Base-by-base conservation (phyloP, 192 early-diverging fungal species). In the Geranomyces variabilis region DNA sequence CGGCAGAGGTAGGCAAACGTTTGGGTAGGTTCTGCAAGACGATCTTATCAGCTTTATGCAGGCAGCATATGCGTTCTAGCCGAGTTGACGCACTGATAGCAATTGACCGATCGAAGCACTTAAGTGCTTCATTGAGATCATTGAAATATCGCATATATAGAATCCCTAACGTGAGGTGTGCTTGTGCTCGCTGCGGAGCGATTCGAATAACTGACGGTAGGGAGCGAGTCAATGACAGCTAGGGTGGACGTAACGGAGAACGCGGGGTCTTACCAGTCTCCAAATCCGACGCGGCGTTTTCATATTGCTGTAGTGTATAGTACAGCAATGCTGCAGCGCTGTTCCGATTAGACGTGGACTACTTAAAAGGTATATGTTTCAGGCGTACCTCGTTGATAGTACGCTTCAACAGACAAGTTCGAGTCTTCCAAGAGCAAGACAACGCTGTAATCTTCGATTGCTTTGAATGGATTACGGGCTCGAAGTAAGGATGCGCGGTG, bases 361-460 rank as follows among this genome's bases (percentile, higher is more conserved):
- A n/a, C n/a, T n/a, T n/a, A n/a, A n/a, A n/a, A n/a, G n/a, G n/a
- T n/a, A n/a, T n/a, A 41, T 3, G 36, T 41, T 10, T 6, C 45
- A 62, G 24, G 28, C 9, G 19, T 59, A 83, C 77, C 80, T 65
- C 84, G 55, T 58, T 86, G 81, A 66, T 75, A 81, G 61, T 74
- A 84, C 3, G 83, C 79, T 12, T 84, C 80, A 9, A 63, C 36
- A 56, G 76, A 83, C 14, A 53, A 47, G 13, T 58, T 56, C 9
- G 70, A 66, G 47, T 80, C 78, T 58, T 87, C 82, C 28, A 87
- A 63, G 21, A 87, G 66, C 7, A 87, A 61, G 3, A 77, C 75
- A 4, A 87, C 51, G 30, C 79, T 81, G 13, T 83, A 77, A 62
- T 87, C 81, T 45, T 87, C 79, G 58, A 87, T 83, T 6, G 85